Base-by-base conservation (phyloP, 768 basidiomycete genomes). In the Candolleomyces eurysporus region DNA sequence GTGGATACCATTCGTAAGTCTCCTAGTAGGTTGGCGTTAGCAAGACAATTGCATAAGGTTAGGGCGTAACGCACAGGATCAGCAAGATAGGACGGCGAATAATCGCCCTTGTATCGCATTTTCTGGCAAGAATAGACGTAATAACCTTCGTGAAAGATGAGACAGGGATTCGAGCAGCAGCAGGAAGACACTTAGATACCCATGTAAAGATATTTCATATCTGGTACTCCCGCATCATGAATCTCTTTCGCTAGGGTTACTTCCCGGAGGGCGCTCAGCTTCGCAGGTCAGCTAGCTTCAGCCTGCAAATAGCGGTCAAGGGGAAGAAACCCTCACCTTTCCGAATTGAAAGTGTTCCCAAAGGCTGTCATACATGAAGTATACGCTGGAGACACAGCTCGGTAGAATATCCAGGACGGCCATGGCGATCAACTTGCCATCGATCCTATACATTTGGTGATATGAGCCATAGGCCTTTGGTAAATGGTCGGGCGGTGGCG, bases 51-150 rank as follows among this genome's bases (percentile, higher is more conserved):
- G 45, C 11, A 14, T 31, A 31, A 39, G 10, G 21, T 40, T 14
- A 30, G 45, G 21, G 17, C 43, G 5, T 32, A 31, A 36, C 42
- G 5, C 64, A 94, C 92, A 8, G 96, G 94, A 73, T 98, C 96
- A 13, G 85, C 82, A 19, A 98, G 81, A 64, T 84, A 93, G 3
- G 96, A 97, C 0, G 96, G 96, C 0, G 79, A 72, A 66, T 96
- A 99, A 59, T 97, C 94, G 31, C 88, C 95, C 69, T 99, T 99
- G 75, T 99, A 98, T 59, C 82, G 81, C 97, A 98, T 98, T 74
- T 99, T 99, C 55, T 78, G 84, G 69, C 96, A 98, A 2, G 91
- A 86, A 66, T 97, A 84, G 43, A 98, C 90, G 72, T 98, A 98
- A 72, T 86, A 98, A 7, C 96, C 96, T 97, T 66, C 8, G 30